Evolutionary conservation across 257 asterid genomes (phyloP).

Genomic region (Nicotiana attenuata): DNA sequence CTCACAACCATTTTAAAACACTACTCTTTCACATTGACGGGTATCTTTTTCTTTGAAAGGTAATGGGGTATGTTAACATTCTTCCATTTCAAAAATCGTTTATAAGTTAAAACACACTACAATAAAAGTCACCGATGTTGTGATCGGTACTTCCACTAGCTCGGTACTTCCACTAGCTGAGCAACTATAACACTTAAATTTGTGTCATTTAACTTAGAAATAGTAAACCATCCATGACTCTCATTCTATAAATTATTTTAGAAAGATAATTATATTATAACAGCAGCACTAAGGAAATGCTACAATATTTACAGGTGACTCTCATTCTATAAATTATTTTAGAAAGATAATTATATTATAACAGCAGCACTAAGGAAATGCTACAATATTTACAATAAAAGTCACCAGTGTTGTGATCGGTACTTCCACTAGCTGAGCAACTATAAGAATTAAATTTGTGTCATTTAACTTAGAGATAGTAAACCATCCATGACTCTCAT

Average conservation of each 20-base stretch:
- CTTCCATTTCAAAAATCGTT: background rate
- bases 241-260: background rate
- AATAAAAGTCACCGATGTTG: background rate
- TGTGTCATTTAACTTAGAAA: background rate
- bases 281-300: background rate
- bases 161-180: background rate
- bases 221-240: background rate
- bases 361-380: background rate
- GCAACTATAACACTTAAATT: background rate
- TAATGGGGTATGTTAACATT: background rate
- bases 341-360: background rate
- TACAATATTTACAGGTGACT: background rate
- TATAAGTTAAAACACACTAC: background rate
- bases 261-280: background rate
- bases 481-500: background rate
- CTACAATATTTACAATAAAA: background rate
- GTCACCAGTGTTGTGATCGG: background rate
- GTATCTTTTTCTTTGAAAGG: background rate
- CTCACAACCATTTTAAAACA: background rate
- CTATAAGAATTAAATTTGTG: background rate
- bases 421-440: background rate
- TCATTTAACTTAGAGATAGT: background rate
- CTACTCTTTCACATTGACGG: background rate
- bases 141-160: background rate
- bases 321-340: background rate